phyloP scores from a whole-genome alignment of 2,329 filamentous ascomycete species.

The Penicillium sp. region DNA sequence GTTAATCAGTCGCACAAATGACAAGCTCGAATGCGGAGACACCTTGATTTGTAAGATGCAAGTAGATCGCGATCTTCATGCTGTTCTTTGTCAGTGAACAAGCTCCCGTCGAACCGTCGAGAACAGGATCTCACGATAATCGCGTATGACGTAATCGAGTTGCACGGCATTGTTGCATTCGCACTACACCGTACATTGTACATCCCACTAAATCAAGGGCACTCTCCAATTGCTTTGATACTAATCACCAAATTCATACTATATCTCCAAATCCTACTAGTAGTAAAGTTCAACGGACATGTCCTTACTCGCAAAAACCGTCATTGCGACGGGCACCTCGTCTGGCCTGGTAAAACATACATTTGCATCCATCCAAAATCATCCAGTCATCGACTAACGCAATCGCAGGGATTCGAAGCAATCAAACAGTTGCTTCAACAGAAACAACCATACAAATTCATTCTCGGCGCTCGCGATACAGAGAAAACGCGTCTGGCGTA shows the following conservation, averaged over 20 bases:
- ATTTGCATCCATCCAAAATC: background rate
- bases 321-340: constrained; percentile 23
- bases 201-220: too few relatives aligned
- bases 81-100: too few relatives aligned
- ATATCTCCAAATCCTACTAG: background rate
- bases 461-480: constrained; percentile 24
- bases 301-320: constrained; percentile 16
- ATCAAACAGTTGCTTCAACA: constrained; percentile 26
- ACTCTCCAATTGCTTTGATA: too few relatives aligned
- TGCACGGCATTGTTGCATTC: background rate
- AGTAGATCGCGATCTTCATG: too few relatives aligned
- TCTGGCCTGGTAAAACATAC: constrained; percentile 19
- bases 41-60: background rate
- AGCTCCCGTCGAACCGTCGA: too few relatives aligned
- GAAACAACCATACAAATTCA: constrained; percentile 24
- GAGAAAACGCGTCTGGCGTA: constrained; percentile 18
- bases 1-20: background rate
- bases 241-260: background rate
- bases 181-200: too few relatives aligned
- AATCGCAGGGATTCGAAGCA: constrained; percentile 25
- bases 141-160: background rate
- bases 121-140: too few relatives aligned
- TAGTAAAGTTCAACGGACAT: background rate
- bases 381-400: background rate
- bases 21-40: background rate